A percentile compares a stretch with the other conserved stretches of the same genome.
phyloP scores from a whole-genome alignment of 768 basidiomycete species.

The Piloderma croceum region DNA sequence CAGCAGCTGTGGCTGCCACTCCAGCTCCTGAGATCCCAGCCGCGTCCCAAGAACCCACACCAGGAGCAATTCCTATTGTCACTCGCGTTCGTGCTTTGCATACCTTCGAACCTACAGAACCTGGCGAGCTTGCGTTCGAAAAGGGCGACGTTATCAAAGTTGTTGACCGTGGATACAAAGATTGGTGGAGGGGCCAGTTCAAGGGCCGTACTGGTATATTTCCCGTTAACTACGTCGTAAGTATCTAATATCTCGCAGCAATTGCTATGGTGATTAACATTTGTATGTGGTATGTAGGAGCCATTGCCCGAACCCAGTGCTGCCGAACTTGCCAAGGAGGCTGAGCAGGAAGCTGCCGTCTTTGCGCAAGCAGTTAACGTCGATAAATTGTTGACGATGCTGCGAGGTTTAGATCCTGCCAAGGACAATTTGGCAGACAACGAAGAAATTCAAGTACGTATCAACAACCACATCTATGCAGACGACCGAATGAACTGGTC shows the following conservation, averaged over 20 bases:
- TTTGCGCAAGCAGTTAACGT: conserved; percentile 85
- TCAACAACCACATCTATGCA: too few relatives aligned
- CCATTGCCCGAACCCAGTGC: conserved; percentile 79
- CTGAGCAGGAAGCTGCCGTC: conserved; percentile 80
- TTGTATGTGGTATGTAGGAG: conserved; percentile 45
- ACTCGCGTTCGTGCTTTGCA: conserved; percentile 87
- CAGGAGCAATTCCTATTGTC: too few relatives aligned
- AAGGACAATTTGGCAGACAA: conserved; percentile 86
- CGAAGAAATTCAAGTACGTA: conserved; percentile 76
- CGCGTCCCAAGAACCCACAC: conserved; percentile 14
- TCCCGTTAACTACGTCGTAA: conserved; percentile 92
- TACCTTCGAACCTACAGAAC: conserved; percentile 80
- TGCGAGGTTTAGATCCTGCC: conserved; percentile 65
- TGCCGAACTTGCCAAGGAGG: conserved; percentile 71
- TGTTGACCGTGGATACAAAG: conserved; percentile 87
- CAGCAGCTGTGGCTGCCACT: conserved; percentile 16
- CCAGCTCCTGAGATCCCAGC: conserved; percentile 20
- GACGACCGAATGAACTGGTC: too few relatives aligned
- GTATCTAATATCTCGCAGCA: conserved; percentile 22
- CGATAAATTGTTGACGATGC: conserved; percentile 70
- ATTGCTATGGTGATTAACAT: not conserved
- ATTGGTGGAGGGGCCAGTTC: conserved; percentile 95
- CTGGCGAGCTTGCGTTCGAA: conserved; percentile 87
- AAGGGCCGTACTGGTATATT: conserved; percentile 92
- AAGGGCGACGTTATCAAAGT: conserved; percentile 94